phyloP scores from a whole-genome alignment of 768 basidiomycete species.

The Coprinopsis strossmayeri region DNA sequence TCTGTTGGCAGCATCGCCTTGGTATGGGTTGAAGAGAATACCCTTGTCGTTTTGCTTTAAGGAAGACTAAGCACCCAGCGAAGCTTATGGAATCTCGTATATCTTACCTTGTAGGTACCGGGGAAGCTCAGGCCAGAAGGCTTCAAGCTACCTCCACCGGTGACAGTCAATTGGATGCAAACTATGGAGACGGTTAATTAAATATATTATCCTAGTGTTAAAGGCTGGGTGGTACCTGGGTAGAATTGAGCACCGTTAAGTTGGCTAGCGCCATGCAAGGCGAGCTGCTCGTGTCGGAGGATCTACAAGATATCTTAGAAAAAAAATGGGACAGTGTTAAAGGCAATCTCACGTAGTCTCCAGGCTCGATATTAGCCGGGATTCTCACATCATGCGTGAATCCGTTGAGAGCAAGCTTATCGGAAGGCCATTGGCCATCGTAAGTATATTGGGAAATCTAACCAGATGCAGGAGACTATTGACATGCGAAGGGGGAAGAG shows the following conservation, averaged over 20 bases:
- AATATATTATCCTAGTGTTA: not conserved
- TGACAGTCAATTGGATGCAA: constrained; percentile 32
- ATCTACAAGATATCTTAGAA: constrained; percentile 16
- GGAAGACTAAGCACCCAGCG: not conserved
- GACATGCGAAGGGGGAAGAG: not conserved
- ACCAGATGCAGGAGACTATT: constrained; percentile 7
- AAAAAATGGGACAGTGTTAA: not conserved
- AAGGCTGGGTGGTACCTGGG: constrained; percentile 13
- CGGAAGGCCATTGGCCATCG: constrained; percentile 31
- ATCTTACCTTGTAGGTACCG: constrained; percentile 26
- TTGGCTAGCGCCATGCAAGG: constrained; percentile 26
- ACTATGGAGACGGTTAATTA: constrained; percentile 11
- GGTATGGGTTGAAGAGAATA: constrained; percentile 29
- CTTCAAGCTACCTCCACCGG: constrained; percentile 27
- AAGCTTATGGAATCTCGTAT: not conserved
- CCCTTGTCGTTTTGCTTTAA: constrained; percentile 27
- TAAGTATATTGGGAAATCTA: constrained; percentile 30
- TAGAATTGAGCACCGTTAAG: constrained; percentile 33
- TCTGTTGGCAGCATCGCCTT: constrained; percentile 28
- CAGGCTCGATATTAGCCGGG: constrained; percentile 30
- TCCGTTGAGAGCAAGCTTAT: constrained; percentile 26
- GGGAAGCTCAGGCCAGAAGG: constrained; percentile 33
- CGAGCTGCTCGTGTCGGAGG: constrained; percentile 33
- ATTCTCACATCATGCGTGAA: constrained; percentile 30
- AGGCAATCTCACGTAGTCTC: constrained; percentile 24